Evolutionary conservation across 345 rosid species (phyloP), one percentile per base, ranked within the genome.

Genomic region (Geranium brycei): DNA sequence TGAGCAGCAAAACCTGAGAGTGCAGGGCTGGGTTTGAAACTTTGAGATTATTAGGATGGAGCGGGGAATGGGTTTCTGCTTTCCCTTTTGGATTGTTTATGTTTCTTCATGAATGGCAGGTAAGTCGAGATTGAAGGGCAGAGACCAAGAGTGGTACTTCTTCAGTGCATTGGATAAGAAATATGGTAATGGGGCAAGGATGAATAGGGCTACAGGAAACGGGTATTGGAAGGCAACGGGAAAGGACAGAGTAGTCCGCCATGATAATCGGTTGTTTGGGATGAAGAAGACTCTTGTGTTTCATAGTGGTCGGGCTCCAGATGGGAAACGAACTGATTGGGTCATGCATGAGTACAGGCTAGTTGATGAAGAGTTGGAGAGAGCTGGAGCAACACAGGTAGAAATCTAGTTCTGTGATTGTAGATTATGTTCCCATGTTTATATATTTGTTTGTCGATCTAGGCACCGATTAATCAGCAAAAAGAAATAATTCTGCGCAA

Each of bases 141-240:
- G 85, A 62, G 96, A 91, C 73, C 83, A 85, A 64, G 88, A 82
- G 57, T 86, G 91, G 89, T 88, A 80, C 83, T 83, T 91, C 73
- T 91, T 83, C 59, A 75, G 86, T 69, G 82, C 85, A 10, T 67
- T 89, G 69, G 98, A 91, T 65, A 87, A 76, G 80, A 91, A 87
- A 71, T 89, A 87, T 59, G 89, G 85, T 0, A 89, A 88, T 71
- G 85, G 87, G 53, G 80, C 72, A 58, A 67, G 79, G 66, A 78
- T 82, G 85, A 88, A 80, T 18, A 73, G 95, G 67, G 80, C 85
- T 12, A 91, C 95, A 0, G 71, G 65, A 7, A 59, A 61, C 61
- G 96, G 97, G 14, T 88, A 75, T 69, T 91, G 97, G 96, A 85
- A 80, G 70, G 76, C 78, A 4, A 88, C 90, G 0, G 95, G 95